These are phyloP conservation scores for Hibiscus tridactylites DNA, from an alignment of 345 rosid species.

Conservation along the genomic window DNA sequence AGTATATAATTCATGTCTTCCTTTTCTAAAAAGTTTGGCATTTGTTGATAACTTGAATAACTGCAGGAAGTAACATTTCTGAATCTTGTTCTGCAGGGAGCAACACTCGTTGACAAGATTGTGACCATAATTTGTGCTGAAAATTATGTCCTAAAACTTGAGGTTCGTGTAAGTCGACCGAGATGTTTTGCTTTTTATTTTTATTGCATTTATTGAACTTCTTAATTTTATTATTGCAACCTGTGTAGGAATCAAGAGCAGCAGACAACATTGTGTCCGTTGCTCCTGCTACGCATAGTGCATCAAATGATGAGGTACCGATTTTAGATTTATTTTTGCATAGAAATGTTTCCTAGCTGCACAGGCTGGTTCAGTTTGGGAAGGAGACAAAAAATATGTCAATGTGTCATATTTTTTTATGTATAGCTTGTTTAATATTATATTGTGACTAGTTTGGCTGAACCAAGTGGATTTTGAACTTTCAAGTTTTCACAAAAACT, in stretches of 20 bases:
- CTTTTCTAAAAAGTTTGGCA: neutral
- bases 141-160: slow-evolving; percentile 46
- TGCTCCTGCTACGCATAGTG: slow-evolving; percentile 23
- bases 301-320: slow-evolving; percentile 45
- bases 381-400: neutral
- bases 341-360: neutral
- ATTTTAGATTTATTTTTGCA: neutral
- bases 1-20: neutral
- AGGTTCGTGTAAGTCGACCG: slow-evolving; percentile 35
- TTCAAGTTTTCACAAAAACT: neutral
- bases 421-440: neutral
- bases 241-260: slow-evolving; percentile 50
- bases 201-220: slow-evolving; percentile 6
- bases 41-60: neutral
- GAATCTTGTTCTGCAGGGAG: slow-evolving; percentile 48
- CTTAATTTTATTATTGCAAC: slow-evolving; percentile 11
- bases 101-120: slow-evolving; percentile 79
- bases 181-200: slow-evolving; percentile 4
- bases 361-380: neutral
- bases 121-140: slow-evolving; percentile 62
- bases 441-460: neutral
- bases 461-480: neutral
- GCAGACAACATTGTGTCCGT: slow-evolving; percentile 33
- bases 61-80: neutral
- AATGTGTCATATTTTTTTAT: neutral